Base-by-base conservation (phyloP, 1,284 basidiomycete genomes). In the Ustilago curta region DNA sequence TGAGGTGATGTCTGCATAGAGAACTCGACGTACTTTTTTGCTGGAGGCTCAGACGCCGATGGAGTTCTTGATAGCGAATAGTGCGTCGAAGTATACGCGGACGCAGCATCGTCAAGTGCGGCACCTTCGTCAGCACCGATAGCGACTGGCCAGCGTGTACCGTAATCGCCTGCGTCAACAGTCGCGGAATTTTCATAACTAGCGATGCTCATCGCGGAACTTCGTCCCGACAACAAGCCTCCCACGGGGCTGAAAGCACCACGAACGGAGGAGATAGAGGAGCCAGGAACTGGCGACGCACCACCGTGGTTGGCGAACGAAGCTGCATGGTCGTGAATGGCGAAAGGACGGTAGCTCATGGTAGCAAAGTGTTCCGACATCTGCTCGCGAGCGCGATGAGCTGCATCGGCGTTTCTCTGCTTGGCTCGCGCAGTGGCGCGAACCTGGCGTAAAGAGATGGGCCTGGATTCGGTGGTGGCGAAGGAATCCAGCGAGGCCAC, bases 1-100 rank as follows among this genome's bases (percentile, higher is more conserved):
- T 59, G 92, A 80, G 78, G 76, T 18, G 77, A 79, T 5, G 77
- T 79, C 59, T 79, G 77, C 66, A 74, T 70, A 18, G 49, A 60
- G 43, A 77, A 66, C 37, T 79, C 77, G 29, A 63, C 75, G 19
- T 75, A 77, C 18, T 59, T 37, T 40, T 77, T 79, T 4, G 47
- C 25, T 45, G 47, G 25, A 23, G 52, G 8, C 18, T 55, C 54
- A 16, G 25, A 21, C 9, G 18, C 53, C 4, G 59, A 62, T 4
- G 59, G 19, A 21, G 42, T 42, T 23, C 59, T 50, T 8, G 65
- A 68, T 21, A 53, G 32, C 8, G 52, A 52, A 19, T 21, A 59
- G 1, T 25, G 42, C 1, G 31, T 39, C 35, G 42, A 35, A 31
- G 16, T 39, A 35, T 37, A 52, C 32, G 50, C 31, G 19, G 57